These are phyloP conservation scores for Akanthomyces uredinophilus DNA, from an alignment of 2,329 filamentous ascomycete genomes.

Conservation along the genomic window DNA sequence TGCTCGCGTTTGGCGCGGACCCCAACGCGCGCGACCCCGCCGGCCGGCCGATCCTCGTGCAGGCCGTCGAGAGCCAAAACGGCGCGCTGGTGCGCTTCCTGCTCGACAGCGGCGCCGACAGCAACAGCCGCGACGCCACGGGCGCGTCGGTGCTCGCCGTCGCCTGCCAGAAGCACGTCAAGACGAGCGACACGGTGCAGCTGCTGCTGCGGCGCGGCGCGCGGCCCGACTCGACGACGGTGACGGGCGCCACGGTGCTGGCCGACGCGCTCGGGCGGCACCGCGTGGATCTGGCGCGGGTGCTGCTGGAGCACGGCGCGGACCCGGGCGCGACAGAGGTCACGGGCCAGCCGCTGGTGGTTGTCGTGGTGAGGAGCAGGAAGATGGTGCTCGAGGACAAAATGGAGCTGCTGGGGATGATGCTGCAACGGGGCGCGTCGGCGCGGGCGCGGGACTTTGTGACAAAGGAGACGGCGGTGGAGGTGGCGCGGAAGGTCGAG, in stretches of 20 bases:
- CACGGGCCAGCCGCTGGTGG: conserved; percentile 27
- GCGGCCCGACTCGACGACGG: conserved; percentile 25
- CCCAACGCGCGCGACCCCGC: conserved; percentile 22
- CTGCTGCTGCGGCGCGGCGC: conserved; percentile 32
- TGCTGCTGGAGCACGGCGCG: conserved; percentile 31
- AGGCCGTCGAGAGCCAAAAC: conserved; percentile 25
- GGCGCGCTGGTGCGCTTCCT: conserved; percentile 25
- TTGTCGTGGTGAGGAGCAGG: conserved; percentile 26
- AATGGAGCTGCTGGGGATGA: conserved; percentile 23
- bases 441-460: conserved; percentile 24
- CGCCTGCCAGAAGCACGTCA: conserved; percentile 24
- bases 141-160: conserved; percentile 24
- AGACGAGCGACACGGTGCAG: conserved; percentile 26
- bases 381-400: conserved; percentile 24
- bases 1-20: conserved; percentile 28
- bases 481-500: conserved; percentile 10
- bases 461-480: conserved; percentile 21
- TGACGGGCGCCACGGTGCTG: conserved; percentile 29
- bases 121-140: conserved; percentile 15
- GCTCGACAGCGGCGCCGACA: conserved; percentile 32
- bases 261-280: conserved; percentile 29
- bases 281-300: conserved; percentile 26
- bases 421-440: conserved; percentile 30
- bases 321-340: conserved; percentile 28
- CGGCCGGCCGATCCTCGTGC: conserved; percentile 25